phyloP scores from a whole-genome alignment of 768 basidiomycete genomes.

The Cystobasidium tubakii region DNA sequence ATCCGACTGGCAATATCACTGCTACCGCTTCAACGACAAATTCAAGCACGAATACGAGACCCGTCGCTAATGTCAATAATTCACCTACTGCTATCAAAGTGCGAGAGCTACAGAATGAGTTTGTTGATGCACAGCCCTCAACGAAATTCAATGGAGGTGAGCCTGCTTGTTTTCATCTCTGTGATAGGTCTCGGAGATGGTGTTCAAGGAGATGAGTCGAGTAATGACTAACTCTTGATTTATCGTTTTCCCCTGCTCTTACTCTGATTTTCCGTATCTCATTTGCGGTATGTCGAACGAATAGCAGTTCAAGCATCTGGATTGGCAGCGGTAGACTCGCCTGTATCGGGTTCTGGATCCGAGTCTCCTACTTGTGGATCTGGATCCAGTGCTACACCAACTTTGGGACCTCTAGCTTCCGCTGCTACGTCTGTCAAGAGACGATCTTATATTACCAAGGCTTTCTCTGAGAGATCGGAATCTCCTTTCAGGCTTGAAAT shows the following conservation, averaged over 20 bases:
- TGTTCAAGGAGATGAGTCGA: neutral
- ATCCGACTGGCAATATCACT: neutral
- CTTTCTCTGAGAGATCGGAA: constrained; percentile 19
- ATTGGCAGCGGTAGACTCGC: neutral
- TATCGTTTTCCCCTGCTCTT: neutral
- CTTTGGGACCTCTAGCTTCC: constrained; percentile 3
- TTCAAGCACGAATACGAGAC: neutral
- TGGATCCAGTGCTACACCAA: neutral
- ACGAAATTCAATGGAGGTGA: neutral
- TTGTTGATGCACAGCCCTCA: constrained; percentile 4
- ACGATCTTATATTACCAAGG: constrained; percentile 9
- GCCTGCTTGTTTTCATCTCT: neutral
- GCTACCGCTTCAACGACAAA: neutral
- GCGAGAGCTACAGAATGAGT: neutral
- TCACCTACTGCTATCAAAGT: neutral
- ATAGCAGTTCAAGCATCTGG: neutral
- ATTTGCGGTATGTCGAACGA: neutral
- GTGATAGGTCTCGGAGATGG: neutral
- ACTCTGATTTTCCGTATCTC: neutral
- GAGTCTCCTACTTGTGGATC: neutral
- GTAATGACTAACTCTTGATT: neutral
- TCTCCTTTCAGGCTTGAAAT: constrained; percentile 23
- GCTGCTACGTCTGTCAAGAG: constrained; percentile 1
- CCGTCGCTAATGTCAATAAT: neutral
- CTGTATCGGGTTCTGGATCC: neutral